Evolutionary conservation across 2,329 filamentous ascomycete genomes (phyloP).

Genomic region (Elsinoe necatrix): DNA sequence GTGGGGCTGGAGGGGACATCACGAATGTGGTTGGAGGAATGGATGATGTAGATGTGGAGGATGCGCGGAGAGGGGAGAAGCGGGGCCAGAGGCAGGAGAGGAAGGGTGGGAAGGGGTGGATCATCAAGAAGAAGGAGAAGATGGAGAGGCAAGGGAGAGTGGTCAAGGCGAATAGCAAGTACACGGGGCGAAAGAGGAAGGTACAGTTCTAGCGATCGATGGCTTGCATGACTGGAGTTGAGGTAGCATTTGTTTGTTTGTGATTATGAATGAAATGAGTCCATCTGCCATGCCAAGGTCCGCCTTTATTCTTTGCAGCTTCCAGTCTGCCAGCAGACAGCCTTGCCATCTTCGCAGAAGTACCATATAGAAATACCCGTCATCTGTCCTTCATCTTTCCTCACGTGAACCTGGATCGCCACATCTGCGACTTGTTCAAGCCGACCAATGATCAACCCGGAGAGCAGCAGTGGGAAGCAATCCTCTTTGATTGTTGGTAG

Average conservation of each 20-base stretch:
- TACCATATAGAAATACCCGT: conserved; percentile 48
- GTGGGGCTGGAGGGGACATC: conserved; percentile 58
- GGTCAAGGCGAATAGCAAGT: conserved; percentile 60
- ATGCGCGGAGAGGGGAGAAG: conserved; percentile 48
- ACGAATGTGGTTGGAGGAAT: conserved; percentile 82
- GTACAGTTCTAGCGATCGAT: conserved; percentile 52
- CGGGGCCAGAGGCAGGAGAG: conserved; percentile 45
- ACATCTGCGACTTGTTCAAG: background rate
- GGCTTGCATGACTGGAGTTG: background rate
- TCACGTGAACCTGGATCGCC: background rate
- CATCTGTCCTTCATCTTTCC: conserved; percentile 38
- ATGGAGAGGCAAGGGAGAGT: conserved; percentile 93
- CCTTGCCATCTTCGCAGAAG: conserved; percentile 39
- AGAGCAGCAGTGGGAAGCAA: background rate
- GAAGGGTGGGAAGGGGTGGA: conserved; percentile 83
- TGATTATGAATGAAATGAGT: conserved; percentile 8
- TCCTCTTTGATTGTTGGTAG: conserved; percentile 25
- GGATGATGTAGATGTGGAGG: conserved; percentile 72
- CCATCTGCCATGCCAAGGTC: background rate
- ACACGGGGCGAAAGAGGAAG: conserved; percentile 58
- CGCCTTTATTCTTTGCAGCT: background rate
- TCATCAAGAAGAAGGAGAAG: conserved; percentile 80
- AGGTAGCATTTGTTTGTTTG: background rate
- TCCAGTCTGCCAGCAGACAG: conserved; percentile 40
- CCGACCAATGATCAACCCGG: background rate